These are phyloP conservation scores for Stagonosporopsis chrysanthemi DNA, from an alignment of 2,329 filamentous ascomycete genomes.

Conservation along the genomic window DNA sequence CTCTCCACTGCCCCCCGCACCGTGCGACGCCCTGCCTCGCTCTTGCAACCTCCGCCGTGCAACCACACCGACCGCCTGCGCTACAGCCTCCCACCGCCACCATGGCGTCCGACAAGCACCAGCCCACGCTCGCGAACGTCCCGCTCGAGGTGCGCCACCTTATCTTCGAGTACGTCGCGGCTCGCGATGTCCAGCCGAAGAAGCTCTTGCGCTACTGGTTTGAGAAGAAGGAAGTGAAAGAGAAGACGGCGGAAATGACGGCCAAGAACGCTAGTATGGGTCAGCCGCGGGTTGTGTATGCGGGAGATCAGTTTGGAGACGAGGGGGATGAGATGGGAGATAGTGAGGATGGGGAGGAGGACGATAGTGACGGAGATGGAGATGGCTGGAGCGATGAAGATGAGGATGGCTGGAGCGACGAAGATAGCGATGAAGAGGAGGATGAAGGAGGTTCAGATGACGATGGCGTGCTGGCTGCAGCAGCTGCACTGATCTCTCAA, in stretches of 20 bases:
- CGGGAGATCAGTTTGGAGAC: slow-evolving; percentile 15
- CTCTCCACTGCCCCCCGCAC: not conserved
- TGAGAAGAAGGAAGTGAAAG: slow-evolving; percentile 42
- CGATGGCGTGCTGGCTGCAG: not conserved
- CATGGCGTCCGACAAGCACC: slow-evolving; percentile 1
- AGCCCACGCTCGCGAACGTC: slow-evolving; percentile 27
- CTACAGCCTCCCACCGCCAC: not conserved
- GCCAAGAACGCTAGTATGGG: slow-evolving; percentile 21
- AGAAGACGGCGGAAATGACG: slow-evolving; percentile 22
- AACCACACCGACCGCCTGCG: not conserved
- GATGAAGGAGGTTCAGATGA: not conserved
- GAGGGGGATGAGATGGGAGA: slow-evolving; percentile 13
- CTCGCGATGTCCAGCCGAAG: slow-evolving; percentile 28
- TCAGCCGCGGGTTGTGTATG: slow-evolving; percentile 15
- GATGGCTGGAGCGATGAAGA: slow-evolving; percentile 19
- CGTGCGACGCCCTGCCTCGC: not conserved
- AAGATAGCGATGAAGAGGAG: slow-evolving; percentile 6
- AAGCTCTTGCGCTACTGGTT: slow-evolving; percentile 46
- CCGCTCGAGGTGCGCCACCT: slow-evolving; percentile 45
- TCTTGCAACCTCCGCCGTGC: no score
- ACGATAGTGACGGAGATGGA: slow-evolving; percentile 22
- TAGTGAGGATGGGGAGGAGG: slow-evolving; percentile 17
- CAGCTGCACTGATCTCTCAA: not conserved
- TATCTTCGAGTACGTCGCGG: slow-evolving; percentile 36
- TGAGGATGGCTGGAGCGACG: slow-evolving; percentile 18